phyloP scores from a whole-genome alignment of 2,329 filamentous ascomycete genomes.

The Trichoderma lentiforme region DNA sequence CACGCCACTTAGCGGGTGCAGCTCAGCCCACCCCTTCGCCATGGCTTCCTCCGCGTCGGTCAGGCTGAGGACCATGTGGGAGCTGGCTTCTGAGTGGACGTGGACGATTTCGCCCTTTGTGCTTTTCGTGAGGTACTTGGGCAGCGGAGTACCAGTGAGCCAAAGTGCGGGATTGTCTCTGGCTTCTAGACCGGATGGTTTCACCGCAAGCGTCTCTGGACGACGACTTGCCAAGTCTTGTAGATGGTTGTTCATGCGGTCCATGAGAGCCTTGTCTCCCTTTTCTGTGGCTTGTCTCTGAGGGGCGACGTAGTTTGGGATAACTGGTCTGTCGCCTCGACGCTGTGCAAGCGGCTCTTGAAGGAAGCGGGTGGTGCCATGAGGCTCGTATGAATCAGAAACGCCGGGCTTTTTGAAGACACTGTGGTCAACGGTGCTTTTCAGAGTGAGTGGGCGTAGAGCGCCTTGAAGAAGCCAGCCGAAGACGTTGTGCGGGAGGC shows the following conservation, averaged over 20 bases:
- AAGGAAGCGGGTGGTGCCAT: conserved; percentile 26
- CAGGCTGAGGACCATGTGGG: conserved; percentile 38
- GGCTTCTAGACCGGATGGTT: conserved; percentile 9
- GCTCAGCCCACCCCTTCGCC: conserved; percentile 38
- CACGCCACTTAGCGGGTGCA: conserved; percentile 32
- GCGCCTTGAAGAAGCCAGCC: conserved; percentile 40
- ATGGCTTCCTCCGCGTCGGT: conserved; percentile 36
- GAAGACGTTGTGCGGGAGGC: conserved; percentile 39
- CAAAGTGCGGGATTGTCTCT: conserved; percentile 14
- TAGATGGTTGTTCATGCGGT: conserved; percentile 29
- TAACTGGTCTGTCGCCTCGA: conserved; percentile 28
- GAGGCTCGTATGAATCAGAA: conserved; percentile 26
- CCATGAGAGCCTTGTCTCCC: conserved; percentile 18
- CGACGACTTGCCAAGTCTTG: conserved; percentile 3
- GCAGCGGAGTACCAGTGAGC: background rate
- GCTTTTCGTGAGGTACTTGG: conserved; percentile 14
- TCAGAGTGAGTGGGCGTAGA: conserved; percentile 32
- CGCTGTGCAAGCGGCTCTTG: conserved; percentile 20
- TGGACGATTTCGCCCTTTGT: conserved; percentile 35
- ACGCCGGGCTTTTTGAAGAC: conserved; percentile 27
- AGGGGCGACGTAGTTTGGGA: conserved; percentile 36
- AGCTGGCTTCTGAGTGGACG: conserved; percentile 38
- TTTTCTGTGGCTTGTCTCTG: conserved; percentile 37
- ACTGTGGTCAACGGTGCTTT: conserved; percentile 32
- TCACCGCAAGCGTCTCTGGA: background rate